Conservation (phyloP, 1,284 basidiomycete species). For the Ustilago shanxiensis region DNA sequence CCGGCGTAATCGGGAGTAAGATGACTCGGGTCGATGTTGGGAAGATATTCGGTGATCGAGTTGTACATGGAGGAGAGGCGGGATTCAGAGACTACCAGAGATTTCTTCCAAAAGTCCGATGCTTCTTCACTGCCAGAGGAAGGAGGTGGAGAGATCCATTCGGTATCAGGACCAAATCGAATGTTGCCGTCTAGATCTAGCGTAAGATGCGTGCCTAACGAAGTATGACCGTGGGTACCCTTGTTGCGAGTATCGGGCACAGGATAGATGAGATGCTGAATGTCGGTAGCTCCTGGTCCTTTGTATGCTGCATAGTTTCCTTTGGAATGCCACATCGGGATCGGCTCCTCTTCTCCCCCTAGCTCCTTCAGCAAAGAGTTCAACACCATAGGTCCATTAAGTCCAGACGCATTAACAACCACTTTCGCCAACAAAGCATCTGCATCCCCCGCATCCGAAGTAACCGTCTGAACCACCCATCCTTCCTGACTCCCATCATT, state of each 20-base stretch:
- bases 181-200: conserved; percentile 88
- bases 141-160: conserved; percentile 77
- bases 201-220: conserved; percentile 66
- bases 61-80: conserved; percentile 62
- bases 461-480: conserved; percentile 74
- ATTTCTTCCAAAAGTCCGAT: conserved; percentile 57
- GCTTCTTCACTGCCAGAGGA: neutral
- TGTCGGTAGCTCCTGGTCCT: conserved; percentile 49
- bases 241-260: conserved; percentile 56
- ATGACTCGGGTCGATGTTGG: conserved; percentile 77
- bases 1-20: conserved; percentile 91
- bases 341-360: conserved; percentile 24
- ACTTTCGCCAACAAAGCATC: conserved; percentile 86
- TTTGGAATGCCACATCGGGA: conserved; percentile 64
- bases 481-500: conserved; percentile 69
- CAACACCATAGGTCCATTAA: conserved; percentile 73
- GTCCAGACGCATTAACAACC: conserved; percentile 88
- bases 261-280: conserved; percentile 66
- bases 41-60: conserved; percentile 76
- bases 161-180: conserved; percentile 92
- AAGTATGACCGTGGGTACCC: conserved; percentile 59
- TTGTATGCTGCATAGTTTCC: conserved; percentile 68
- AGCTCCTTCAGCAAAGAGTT: conserved; percentile 55
- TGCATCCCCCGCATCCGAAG: conserved; percentile 67
- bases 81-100: conserved; percentile 47